phyloP scores from a whole-genome alignment of 495 filamentous ascomycete genomes.

The Immersiella caudata region DNA sequence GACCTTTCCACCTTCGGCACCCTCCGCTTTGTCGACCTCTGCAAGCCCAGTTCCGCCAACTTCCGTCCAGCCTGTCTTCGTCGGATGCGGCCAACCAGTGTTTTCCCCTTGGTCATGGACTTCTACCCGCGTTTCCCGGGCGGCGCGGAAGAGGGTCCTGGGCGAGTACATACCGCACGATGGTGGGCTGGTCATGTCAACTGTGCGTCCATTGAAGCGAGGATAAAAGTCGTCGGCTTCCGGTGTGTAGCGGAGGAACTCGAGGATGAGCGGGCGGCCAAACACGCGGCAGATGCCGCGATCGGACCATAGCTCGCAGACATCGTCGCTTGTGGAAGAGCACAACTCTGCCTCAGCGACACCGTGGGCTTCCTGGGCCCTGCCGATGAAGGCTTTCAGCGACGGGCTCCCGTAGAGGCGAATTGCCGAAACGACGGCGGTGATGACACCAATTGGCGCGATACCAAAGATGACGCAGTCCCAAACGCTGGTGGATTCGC shows the following conservation, averaged over 20 bases:
- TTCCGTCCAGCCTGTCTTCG: too few species aligned
- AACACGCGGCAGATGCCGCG: neutral
- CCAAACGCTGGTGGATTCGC: neutral
- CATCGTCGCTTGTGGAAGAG: conserved; percentile 5
- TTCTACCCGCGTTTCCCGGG: too few species aligned
- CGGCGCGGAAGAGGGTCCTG: too few species aligned
- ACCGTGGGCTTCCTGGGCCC: neutral
- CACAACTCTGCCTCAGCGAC: conserved; percentile 4
- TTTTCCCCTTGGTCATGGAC: too few species aligned
- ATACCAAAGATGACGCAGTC: conserved; percentile 3
- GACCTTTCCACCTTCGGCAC: too few species aligned
- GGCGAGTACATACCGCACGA: too few species aligned
- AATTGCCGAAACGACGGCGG: neutral
- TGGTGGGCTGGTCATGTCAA: neutral
- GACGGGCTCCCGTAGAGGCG: neutral
- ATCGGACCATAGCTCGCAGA: neutral
- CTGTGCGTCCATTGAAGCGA: neutral
- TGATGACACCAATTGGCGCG: conserved; percentile 10
- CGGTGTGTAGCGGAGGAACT: neutral
- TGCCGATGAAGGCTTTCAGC: conserved; percentile 2
- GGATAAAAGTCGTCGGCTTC: neutral
- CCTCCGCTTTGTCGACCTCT: too few species aligned
- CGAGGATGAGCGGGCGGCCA: neutral
- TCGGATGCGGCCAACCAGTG: too few species aligned
- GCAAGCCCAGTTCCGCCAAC: too few species aligned